Conservation (phyloP, 192 early-diverging fungal species). For the Coemansia sp. region DNA sequence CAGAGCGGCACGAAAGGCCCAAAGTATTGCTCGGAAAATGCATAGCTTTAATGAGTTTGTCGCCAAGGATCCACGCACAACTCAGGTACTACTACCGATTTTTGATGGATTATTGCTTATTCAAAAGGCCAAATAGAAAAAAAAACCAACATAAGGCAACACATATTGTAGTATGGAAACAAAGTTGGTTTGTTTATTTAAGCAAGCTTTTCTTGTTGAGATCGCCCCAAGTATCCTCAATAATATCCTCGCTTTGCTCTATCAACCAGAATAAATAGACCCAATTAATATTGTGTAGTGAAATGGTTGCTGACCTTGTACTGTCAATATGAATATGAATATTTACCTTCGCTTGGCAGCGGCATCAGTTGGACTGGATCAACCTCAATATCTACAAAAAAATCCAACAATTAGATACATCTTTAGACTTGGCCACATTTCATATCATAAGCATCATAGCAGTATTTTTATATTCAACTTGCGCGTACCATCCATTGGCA, state of each 20-base stretch:
- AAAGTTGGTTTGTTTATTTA: neutral
- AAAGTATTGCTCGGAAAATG: conserved; percentile 20
- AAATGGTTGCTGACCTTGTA: neutral
- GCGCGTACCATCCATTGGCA: conserved; percentile 34
- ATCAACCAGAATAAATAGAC: neutral
- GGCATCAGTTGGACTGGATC: conserved; percentile 47
- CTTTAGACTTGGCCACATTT: neutral
- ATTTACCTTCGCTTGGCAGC: conserved; percentile 45
- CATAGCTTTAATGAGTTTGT: conserved; percentile 67
- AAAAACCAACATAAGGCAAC: neutral
- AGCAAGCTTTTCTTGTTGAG: conserved; percentile 27
- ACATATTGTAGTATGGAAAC: neutral
- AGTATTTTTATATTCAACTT: neutral
- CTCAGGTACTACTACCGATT: conserved; percentile 60
- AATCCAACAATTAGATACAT: too few species aligned
- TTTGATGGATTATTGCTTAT: conserved; percentile 68
- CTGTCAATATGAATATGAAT: neutral
- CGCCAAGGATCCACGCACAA: conserved; percentile 58
- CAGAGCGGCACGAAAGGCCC: neutral
- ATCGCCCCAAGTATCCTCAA: conserved; percentile 34
- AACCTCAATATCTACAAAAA: conserved; percentile 41
- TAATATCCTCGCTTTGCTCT: conserved; percentile 26
- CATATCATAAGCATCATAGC: neutral
- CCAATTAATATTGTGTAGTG: neutral
- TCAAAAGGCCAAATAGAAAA: conserved; percentile 9